phyloP scores from a whole-genome alignment of 371 early-diverging fungal genomes.

The Caulochytrium protostelioides region DNA sequence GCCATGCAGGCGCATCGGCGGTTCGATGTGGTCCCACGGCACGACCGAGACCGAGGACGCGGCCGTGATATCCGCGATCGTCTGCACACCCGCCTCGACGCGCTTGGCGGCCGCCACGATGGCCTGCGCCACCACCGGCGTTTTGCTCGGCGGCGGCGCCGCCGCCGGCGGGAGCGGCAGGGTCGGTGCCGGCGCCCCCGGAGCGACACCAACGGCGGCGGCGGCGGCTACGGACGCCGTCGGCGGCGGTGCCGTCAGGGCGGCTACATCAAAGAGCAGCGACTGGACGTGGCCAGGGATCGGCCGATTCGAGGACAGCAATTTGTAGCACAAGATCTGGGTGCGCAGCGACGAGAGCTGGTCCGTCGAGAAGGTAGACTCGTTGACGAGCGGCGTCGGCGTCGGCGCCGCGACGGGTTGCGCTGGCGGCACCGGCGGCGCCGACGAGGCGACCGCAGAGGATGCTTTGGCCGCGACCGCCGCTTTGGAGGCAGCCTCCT shows the following conservation, averaged over 20 bases:
- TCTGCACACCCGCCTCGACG: constrained; percentile 1
- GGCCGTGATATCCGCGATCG: constrained; percentile 5
- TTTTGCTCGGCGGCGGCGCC: constrained; percentile 12
- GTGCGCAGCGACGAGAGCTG: constrained; percentile 43
- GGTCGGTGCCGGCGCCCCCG: too few species aligned
- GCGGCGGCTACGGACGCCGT: constrained; percentile 12
- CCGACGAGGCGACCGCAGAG: too few species aligned
- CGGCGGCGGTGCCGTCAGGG: constrained; percentile 12
- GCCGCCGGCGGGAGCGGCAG: neutral
- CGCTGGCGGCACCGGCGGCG: too few species aligned
- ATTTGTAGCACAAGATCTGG: constrained; percentile 61
- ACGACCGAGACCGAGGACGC: neutral
- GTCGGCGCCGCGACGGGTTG: too few species aligned
- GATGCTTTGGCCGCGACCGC: neutral
- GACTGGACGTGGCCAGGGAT: constrained; percentile 48
- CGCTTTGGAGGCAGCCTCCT: neutral
- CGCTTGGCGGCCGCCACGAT: neutral
- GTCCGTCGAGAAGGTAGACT: constrained; percentile 12
- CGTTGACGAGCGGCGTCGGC: too few species aligned
- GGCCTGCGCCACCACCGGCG: neutral
- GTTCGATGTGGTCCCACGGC: neutral
- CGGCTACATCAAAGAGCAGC: constrained; percentile 36
- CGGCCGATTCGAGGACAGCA: constrained; percentile 54
- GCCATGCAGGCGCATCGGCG: neutral
- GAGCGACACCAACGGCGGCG: too few species aligned